Evolutionary conservation across 768 basidiomycete species (phyloP).

Genomic region (Nevesoporus exiguus): DNA sequence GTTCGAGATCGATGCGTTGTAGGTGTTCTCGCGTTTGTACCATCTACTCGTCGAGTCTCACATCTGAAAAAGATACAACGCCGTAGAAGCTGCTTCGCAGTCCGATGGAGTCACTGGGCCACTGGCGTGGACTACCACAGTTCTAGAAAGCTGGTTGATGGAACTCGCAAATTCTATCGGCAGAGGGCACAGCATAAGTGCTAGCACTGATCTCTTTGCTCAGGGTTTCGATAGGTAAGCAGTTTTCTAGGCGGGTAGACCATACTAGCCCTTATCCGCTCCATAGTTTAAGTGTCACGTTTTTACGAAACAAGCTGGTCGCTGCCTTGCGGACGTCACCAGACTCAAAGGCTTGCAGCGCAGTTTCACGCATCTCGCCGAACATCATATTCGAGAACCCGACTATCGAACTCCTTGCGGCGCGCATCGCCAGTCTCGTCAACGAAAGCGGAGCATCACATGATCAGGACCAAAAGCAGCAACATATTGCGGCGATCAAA

Average conservation of each 20-base stretch:
- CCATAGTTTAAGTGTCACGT: conserved; percentile 29
- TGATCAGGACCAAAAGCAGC: background rate
- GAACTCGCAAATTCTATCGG: conserved; percentile 23
- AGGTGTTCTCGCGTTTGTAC: conserved; percentile 4
- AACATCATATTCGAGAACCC: conserved; percentile 40
- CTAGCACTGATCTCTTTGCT: conserved; percentile 26
- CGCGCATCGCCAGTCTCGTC: conserved; percentile 15
- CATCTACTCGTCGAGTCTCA: background rate
- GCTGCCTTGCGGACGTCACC: conserved; percentile 31
- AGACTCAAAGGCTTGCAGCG: conserved; percentile 25
- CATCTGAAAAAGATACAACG: conserved; percentile 36
- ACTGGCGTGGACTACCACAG: conserved; percentile 19
- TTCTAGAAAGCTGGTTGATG: conserved; percentile 27
- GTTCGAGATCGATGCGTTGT: conserved; percentile 46
- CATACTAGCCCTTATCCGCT: too few species aligned
- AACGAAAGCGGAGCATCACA: background rate
- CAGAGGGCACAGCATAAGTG: conserved; percentile 2
- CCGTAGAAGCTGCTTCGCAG: conserved; percentile 27
- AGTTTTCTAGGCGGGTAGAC: background rate
- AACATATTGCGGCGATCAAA: conserved; percentile 6
- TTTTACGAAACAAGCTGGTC: conserved; percentile 24
- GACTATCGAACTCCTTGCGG: conserved; percentile 36
- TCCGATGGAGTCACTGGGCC: conserved; percentile 23
- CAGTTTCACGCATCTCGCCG: conserved; percentile 24
- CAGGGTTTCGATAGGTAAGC: conserved; percentile 39